Evolutionary conservation across 345 rosid species (phyloP).

Genomic region (Eutrema yunnanense): DNA sequence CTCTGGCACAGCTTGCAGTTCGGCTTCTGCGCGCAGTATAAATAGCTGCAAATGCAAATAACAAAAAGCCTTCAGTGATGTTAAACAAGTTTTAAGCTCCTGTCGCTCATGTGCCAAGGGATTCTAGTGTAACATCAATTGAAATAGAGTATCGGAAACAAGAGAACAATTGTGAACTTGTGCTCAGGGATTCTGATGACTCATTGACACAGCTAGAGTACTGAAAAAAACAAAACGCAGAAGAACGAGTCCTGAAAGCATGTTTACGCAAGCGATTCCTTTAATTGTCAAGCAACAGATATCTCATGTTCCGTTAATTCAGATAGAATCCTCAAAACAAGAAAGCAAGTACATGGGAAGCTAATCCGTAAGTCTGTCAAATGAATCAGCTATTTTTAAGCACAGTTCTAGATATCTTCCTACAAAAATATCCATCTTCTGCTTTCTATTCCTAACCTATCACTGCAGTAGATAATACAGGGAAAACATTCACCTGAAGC

Average conservation of each 20-base stretch:
- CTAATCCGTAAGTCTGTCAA: not conserved
- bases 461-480: constrained; percentile 2
- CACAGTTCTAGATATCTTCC: not conserved
- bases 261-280: not conserved
- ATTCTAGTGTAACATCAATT: not conserved
- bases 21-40: constrained; percentile 79
- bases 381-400: not conserved
- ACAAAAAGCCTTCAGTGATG: constrained; percentile 15
- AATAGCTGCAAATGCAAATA: constrained; percentile 58
- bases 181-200: not conserved
- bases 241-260: not conserved
- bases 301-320: not conserved
- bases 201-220: not conserved
- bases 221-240: not conserved
- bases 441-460: not conserved
- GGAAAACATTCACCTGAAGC: constrained; percentile 55
- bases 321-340: not conserved
- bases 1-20: constrained; percentile 61
- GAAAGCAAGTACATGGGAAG: not conserved
- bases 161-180: not conserved
- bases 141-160: not conserved
- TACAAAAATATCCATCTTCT: not conserved
- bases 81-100: not conserved
- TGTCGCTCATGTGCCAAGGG: not conserved
- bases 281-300: not conserved